Evolutionary conservation across 2,329 filamentous ascomycete genomes (phyloP).

Genomic region (Neobulgaria alba): DNA sequence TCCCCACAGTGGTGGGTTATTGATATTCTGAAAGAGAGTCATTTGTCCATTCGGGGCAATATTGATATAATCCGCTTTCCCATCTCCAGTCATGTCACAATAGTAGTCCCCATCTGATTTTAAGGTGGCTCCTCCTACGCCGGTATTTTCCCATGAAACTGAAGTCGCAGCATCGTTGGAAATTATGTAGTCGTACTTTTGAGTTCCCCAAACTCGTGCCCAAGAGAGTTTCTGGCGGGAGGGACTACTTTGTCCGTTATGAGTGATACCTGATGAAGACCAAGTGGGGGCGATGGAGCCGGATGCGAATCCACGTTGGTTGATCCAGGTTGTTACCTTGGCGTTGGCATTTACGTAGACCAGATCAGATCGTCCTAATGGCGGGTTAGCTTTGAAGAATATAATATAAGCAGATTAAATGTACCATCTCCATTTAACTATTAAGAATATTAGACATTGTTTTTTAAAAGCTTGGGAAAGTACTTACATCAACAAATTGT

Average conservation of each 20-base stretch:
- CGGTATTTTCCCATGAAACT: neutral
- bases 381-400: too few species aligned
- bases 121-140: slow-evolving; percentile 1
- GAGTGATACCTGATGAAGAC: neutral
- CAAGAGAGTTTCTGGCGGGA: neutral
- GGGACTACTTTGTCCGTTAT: neutral
- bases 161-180: neutral
- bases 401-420: too few species aligned
- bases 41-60: neutral
- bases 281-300: neutral
- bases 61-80: slow-evolving; percentile 7
- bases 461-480: too few species aligned
- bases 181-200: neutral
- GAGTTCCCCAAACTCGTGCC: neutral
- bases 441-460: too few species aligned
- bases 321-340: neutral
- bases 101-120: slow-evolving; percentile 6
- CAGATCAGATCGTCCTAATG: neutral
- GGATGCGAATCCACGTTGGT: neutral
- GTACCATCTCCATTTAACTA: too few species aligned
- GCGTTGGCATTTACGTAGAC: neutral
- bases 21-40: neutral
- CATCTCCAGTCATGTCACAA: slow-evolving; percentile 10
- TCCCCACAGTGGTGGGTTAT: neutral
- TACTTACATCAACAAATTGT: neutral